These are phyloP conservation scores for Trypanosoma congolense DNA, from an alignment of 208 protist genomes.

Conservation along the genomic window DNA sequence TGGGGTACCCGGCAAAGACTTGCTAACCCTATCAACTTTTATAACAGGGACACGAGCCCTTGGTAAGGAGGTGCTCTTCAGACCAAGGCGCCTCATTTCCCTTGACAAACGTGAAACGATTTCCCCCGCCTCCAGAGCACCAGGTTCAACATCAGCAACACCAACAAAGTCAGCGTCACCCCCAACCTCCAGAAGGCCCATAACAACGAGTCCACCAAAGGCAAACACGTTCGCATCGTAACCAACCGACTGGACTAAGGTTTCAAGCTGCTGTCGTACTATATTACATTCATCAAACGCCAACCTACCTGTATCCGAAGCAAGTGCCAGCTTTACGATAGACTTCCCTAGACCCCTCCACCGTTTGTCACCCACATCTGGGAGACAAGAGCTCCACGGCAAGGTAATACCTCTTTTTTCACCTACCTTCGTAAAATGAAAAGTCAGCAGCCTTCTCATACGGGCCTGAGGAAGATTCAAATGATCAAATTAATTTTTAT, in stretches of 20 bases:
- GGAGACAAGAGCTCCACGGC: constrained; percentile 58
- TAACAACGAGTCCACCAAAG: constrained; percentile 80
- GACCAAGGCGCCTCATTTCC: constrained; percentile 69
- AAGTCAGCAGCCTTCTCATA: constrained; percentile 20
- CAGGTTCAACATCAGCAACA: constrained; percentile 80
- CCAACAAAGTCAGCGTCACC: constrained; percentile 88
- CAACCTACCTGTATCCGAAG: constrained; percentile 68
- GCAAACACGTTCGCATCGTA: constrained; percentile 86
- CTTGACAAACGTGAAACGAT: constrained; percentile 61
- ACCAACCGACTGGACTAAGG: constrained; percentile 64
- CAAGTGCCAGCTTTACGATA: constrained; percentile 48
- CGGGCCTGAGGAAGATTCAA: no score
- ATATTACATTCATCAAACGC: constrained; percentile 82
- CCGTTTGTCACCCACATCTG: constrained; percentile 21
- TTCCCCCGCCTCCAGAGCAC: constrained; percentile 65
- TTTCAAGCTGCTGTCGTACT: constrained; percentile 76
- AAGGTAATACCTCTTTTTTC: constrained; percentile 19
- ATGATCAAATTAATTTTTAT: no score
- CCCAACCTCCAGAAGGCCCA: constrained; percentile 74
- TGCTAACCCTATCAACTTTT: constrained; percentile 77
- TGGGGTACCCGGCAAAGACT: constrained; percentile 64
- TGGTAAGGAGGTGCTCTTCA: constrained; percentile 57
- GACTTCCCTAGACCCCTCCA: constrained; percentile 58
- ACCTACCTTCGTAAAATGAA: not conserved
- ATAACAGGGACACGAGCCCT: constrained; percentile 82